Percentiles rank a stretch among this genome's conserved stretches.
Evolutionary conservation across 805 yeast species (phyloP).

Genomic region (Ogataea haglerorum): DNA sequence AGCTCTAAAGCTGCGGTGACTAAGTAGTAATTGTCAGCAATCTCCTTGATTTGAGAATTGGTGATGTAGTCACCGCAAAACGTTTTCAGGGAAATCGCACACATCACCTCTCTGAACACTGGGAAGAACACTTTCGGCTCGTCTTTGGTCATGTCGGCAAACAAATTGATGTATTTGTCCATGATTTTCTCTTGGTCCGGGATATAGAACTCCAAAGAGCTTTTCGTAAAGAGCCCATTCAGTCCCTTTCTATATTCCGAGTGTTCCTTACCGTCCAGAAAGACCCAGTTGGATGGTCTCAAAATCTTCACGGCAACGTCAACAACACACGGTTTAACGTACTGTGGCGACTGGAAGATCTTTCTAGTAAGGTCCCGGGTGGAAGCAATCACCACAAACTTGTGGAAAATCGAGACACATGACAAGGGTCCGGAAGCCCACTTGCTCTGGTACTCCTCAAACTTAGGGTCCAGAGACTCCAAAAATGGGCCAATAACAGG

Average conservation of each 20-base stretch:
- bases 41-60: constrained; percentile 80
- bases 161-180: constrained; percentile 74
- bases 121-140: constrained; percentile 81
- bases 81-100: constrained; percentile 88
- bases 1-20: constrained; percentile 96
- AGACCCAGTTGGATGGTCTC: constrained; percentile 97
- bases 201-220: constrained; percentile 78
- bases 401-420: constrained; percentile 97
- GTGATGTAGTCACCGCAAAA: constrained; percentile 96
- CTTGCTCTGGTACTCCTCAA: constrained; percentile 86
- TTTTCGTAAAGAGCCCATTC: constrained; percentile 82
- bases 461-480: constrained; percentile 92
- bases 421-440: constrained; percentile 95
- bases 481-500: constrained; percentile 96
- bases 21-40: constrained; percentile 88
- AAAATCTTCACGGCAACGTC: constrained; percentile 93
- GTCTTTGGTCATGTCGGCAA: constrained; percentile 50
- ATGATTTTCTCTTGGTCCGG: constrained; percentile 83
- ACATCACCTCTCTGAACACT: constrained; percentile 91
- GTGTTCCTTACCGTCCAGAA: constrained; percentile 93
- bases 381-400: constrained; percentile 92
- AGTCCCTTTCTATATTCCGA: constrained; percentile 87
- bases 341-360: constrained; percentile 77
- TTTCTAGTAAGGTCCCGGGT: constrained; percentile 86
- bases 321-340: constrained; percentile 95